phyloP scores from a whole-genome alignment of 2,329 filamentous ascomycete species.

The Monilinia aucupariae region DNA sequence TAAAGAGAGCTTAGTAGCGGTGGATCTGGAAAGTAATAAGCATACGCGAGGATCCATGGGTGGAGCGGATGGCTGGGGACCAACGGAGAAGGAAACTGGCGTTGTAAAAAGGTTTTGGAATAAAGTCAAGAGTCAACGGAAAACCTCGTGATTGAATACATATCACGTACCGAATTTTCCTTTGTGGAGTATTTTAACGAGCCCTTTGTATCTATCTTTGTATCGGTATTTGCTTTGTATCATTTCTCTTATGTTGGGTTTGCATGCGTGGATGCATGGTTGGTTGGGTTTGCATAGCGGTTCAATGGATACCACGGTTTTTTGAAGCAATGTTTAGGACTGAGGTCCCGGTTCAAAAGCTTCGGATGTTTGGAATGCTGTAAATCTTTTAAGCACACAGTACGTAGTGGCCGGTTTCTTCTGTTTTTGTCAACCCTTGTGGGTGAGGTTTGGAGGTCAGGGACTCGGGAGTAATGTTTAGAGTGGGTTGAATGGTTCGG shows the following conservation, averaged over 20 bases:
- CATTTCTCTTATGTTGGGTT: background rate
- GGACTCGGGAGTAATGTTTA: background rate
- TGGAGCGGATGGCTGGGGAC: slow-evolving; percentile 39
- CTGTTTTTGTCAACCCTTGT: background rate
- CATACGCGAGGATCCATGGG: slow-evolving; percentile 35
- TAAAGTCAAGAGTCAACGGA: slow-evolving; percentile 41
- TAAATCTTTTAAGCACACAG: background rate
- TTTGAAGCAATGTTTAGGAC: background rate
- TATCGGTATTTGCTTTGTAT: background rate
- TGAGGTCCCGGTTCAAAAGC: background rate
- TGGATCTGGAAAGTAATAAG: slow-evolving; percentile 51
- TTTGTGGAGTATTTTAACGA: slow-evolving; percentile 16
- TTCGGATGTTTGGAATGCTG: background rate
- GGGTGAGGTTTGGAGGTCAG: background rate
- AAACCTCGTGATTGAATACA: slow-evolving; percentile 18
- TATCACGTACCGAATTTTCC: background rate
- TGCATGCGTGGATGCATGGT: background rate
- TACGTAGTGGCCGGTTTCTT: background rate
- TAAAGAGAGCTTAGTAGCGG: slow-evolving; percentile 50
- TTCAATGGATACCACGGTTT: background rate
- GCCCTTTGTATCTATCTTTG: background rate
- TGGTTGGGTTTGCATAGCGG: background rate
- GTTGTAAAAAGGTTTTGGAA: slow-evolving; percentile 62
- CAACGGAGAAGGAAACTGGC: slow-evolving; percentile 45
- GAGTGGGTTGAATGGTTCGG: background rate